Evolutionary conservation across 805 yeast genomes (phyloP), one percentile per base, ranked within the genome.

Genomic region (Torulaspora gathmanii): DNA sequence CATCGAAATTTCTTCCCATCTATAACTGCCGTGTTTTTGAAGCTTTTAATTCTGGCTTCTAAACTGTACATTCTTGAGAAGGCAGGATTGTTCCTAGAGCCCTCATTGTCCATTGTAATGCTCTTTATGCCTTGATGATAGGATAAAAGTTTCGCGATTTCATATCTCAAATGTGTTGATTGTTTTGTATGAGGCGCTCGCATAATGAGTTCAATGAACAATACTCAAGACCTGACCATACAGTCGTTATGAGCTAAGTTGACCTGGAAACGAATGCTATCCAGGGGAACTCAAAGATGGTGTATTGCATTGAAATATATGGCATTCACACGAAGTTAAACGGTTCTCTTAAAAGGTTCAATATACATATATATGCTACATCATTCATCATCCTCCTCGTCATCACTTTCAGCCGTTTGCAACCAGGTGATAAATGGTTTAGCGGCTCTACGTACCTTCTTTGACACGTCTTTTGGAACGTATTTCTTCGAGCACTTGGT

Each of bases 341-440:
- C 33, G 34, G 34, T 41, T 29, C 25, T 15, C 54, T 56, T 22
- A 49, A 47, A 40, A 53, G 58, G 20, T 45, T 52, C 15, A 37
- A 53, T 19, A 39, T 45, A 22, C n/a, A n/a, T 22, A 15, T 43
- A 51, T 22, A 52, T 44, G 37, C 28, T 33, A 41, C 25, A 27
- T 41, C 42, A 43, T 38, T 50, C 47, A 28, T 61, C 68, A 37
- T 64, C 69, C 37, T 70, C 70, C 38, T 79, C 83, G 54, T 77
- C 75, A 53, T 83, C 91, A 64, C 81, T 83, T 56, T 88, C 96
- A 49, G 99, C 98, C 68, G 86, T 90, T 63, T 88, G 83, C 55
- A 93, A 79, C 99, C 99, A 93, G 55, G 84, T 81, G 53, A 93
- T 72, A 71, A 93, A 93, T 25, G 98, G 95, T 70, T 89, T 90